These are phyloP conservation scores for Groenewaldozyma sp. DNA, from an alignment of 1,139 yeast species.

Conservation along the genomic window DNA sequence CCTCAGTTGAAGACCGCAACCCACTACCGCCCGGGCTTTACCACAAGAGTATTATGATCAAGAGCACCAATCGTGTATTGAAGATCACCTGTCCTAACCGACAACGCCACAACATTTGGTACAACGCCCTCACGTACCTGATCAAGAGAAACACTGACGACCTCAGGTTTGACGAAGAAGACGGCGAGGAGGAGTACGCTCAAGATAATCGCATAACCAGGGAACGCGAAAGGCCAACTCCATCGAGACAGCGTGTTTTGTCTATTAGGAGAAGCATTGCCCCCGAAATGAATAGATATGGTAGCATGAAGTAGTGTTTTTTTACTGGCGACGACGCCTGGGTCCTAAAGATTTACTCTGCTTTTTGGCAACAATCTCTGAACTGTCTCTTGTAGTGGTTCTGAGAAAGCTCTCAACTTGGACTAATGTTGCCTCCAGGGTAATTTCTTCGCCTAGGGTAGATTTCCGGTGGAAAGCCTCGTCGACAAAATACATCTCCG, in stretches of 20 bases:
- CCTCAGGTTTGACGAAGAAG: constrained; percentile 37
- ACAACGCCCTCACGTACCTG: constrained; percentile 69
- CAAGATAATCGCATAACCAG: constrained; percentile 15
- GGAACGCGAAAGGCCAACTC: constrained; percentile 17
- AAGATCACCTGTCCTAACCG: constrained; percentile 84
- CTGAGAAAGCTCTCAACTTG: neutral
- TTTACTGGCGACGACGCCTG: no score
- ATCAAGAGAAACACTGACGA: constrained; percentile 61
- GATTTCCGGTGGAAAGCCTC: constrained; percentile 27
- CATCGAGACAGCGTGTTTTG: constrained; percentile 13
- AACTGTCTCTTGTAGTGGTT: neutral
- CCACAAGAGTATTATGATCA: constrained; percentile 74
- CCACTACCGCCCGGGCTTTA: constrained; percentile 87
- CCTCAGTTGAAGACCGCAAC: constrained; percentile 73
- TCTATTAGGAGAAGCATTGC: constrained; percentile 24
- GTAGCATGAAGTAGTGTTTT: no score
- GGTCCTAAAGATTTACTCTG: neutral
- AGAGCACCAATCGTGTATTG: constrained; percentile 51
- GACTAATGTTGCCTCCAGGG: constrained; percentile 1
- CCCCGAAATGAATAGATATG: constrained; percentile 25
- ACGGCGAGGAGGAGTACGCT: constrained; percentile 16
- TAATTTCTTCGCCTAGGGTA: neutral
- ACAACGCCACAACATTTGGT: constrained; percentile 89
- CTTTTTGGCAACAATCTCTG: neutral
- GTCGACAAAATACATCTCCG: constrained; percentile 32